Evolutionary conservation across 176 grass and related monocot genomes (phyloP), one percentile per base, ranked within the genome.

Genomic region (Oryza officinalis): DNA sequence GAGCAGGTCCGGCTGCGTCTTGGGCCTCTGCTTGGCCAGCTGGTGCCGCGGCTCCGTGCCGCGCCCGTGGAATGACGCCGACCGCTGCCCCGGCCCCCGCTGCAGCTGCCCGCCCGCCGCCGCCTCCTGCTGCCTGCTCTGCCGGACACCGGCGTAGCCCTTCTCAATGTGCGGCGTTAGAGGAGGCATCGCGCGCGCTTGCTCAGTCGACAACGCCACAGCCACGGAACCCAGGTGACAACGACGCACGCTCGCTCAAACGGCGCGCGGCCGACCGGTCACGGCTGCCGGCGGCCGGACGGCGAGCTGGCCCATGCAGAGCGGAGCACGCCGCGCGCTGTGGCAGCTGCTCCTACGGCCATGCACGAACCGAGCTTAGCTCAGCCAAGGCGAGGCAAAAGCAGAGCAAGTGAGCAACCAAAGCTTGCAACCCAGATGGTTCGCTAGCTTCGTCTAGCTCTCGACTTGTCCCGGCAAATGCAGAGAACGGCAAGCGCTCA

Each of bases 1-100:
- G 70, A 95, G 91, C 76, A 94, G 74, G 85, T 94, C 94, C 13
- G 87, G 94, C 41, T 94, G 75, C 60, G 94, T 97, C 81, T 85
- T 94, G 27, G 89, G 94, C 74, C 89, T 81, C 49, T 79, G 89
- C 69, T 86, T 85, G 75, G 72, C 32, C 26, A 70, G 52, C 57
- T 66, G 85, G 33, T 81, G 76, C n/a, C 18, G 75, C 69, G 61
- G 68, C 77, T 78, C 79, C 65, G 57, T 18, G 54, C 85, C 77
- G 27, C 94, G 67, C 35, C 88, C 87, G 68, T 92, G 91, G 84
- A 94, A 97, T 33, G 94, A 97, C 33, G 89, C 77, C 35, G 75
- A 79, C 71, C 88, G 77, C 83, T 83, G 80, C 35, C 80, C 67
- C 67, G 69, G 54, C 52, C 80, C 80, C 20, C 70, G 61, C 43